Percentiles rank a stretch among this genome's conserved stretches.
Conservation (phyloP, 148 eudicot genomes). For the Chenopodium quinoa region DNA sequence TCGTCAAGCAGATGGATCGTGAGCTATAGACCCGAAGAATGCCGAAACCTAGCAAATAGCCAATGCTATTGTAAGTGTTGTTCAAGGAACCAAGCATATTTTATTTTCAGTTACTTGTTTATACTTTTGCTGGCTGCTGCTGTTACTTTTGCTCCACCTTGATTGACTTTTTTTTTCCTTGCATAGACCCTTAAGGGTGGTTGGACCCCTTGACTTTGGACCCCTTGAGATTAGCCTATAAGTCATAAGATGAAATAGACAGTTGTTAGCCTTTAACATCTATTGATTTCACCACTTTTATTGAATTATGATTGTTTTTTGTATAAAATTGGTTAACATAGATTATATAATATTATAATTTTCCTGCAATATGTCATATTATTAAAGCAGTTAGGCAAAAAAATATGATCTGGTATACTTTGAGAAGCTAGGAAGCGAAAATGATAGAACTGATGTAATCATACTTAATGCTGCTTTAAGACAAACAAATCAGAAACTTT, state of each 20-base stretch:
- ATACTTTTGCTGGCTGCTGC: no score
- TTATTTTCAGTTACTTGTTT: no score
- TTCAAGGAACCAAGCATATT: no score
- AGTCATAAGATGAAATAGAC: not conserved
- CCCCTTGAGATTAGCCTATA: not conserved
- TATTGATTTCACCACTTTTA: not conserved
- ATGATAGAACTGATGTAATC: conserved; percentile 16
- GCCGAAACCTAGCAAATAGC: no score
- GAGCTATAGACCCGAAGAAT: no score
- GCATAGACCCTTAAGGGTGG: no score
- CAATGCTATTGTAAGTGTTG: no score
- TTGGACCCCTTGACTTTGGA: no score
- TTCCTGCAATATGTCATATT: not conserved
- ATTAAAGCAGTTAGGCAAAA: conserved; percentile 6
- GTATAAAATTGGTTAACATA: not conserved
- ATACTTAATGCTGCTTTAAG: conserved; percentile 7
- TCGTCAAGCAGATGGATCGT: no score
- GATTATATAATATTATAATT: not conserved
- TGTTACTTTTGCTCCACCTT: no score
- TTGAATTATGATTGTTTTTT: no score
- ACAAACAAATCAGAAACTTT: not conserved
- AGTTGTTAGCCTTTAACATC: not conserved
- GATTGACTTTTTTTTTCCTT: no score
- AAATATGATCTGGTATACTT: not conserved
- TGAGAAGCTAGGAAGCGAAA: conserved; percentile 1